Evolutionary conservation across 2,329 filamentous ascomycete genomes (phyloP).

Genomic region (Verticillium tricorpus): DNA sequence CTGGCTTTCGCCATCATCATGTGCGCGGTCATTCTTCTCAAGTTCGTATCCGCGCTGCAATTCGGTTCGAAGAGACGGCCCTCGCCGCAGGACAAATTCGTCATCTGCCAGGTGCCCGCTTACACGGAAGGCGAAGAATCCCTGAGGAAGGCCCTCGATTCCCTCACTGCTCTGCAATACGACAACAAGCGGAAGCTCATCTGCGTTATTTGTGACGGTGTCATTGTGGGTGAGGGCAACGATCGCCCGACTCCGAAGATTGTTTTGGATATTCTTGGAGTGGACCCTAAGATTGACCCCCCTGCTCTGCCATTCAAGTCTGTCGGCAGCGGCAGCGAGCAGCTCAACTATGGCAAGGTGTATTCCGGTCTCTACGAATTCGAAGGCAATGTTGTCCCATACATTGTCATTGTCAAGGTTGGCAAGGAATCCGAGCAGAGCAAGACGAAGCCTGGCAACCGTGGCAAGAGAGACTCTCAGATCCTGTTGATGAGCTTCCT

Average conservation of each 20-base stretch:
- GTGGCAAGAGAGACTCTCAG: conserved; percentile 97
- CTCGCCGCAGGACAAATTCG: conserved; percentile 92
- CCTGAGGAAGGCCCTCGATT: conserved; percentile 86
- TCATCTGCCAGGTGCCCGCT: conserved; percentile 95
- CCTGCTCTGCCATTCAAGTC: conserved; percentile 93
- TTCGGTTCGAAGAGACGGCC: conserved; percentile 89
- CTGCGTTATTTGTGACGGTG: conserved; percentile 92
- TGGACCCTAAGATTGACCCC: conserved; percentile 94
- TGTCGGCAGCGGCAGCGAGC: conserved; percentile 80
- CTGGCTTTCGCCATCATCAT: conserved; percentile 83
- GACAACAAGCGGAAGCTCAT: conserved; percentile 98
- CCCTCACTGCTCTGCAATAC: conserved; percentile 88
- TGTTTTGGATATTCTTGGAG: conserved; percentile 92
- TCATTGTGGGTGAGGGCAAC: conserved; percentile 94
- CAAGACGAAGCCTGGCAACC: conserved; percentile 92
- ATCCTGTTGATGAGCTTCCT: conserved; percentile 95
- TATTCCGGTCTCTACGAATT: conserved; percentile 97
- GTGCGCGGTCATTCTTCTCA: conserved; percentile 72
- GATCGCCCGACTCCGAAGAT: conserved; percentile 97
- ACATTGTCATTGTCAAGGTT: conserved; percentile 92
- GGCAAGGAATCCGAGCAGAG: conserved; percentile 92
- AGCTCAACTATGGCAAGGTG: conserved; percentile 97
- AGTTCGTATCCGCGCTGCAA: conserved; percentile 90
- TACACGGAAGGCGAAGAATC: conserved; percentile 98
- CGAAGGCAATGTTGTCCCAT: conserved; percentile 96